Percentiles rank a stretch among this genome's conserved stretches.
Conservation (phyloP, 352 stramenopile species). For the Globisporangium paddicum region DNA sequence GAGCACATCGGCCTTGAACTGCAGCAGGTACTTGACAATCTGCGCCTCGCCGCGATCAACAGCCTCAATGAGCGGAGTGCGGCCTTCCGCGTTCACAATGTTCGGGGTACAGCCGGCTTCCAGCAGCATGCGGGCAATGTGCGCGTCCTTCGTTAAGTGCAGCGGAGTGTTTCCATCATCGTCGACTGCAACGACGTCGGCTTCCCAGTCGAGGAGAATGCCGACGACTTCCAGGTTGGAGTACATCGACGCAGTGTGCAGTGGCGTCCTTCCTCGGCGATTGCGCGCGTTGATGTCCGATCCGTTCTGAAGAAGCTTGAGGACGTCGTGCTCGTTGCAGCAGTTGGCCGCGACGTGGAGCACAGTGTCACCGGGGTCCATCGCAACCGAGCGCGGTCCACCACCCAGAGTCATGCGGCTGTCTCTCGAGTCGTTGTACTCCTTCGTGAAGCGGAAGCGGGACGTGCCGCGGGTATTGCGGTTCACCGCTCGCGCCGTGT, state of each 20-base stretch:
- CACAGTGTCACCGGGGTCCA: slow-evolving; percentile 84
- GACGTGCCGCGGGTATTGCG: slow-evolving; percentile 40
- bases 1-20: slow-evolving; percentile 82
- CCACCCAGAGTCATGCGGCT: slow-evolving; percentile 30
- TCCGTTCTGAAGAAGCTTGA: slow-evolving; percentile 83
- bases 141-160: slow-evolving; percentile 72
- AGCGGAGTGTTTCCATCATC: slow-evolving; percentile 82
- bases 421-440: slow-evolving; percentile 54
- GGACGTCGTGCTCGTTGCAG: slow-evolving; percentile 82
- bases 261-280: slow-evolving; percentile 63
- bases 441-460: slow-evolving; percentile 81
- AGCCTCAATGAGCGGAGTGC: slow-evolving; percentile 73
- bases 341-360: slow-evolving; percentile 84
- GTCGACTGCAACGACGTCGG: slow-evolving; percentile 73
- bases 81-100: slow-evolving; percentile 77
- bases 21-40: slow-evolving; percentile 73
- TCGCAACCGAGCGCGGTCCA: slow-evolving; percentile 68
- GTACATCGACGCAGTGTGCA: slow-evolving; percentile 81
- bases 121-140: slow-evolving; percentile 76
- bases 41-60: slow-evolving; percentile 67
- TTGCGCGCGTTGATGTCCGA: slow-evolving; percentile 85
- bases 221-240: slow-evolving; percentile 78
- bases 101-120: slow-evolving; percentile 81
- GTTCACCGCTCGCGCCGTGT: slow-evolving; percentile 12
- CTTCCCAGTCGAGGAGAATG: slow-evolving; percentile 79